Base-by-base conservation (phyloP, 2,329 filamentous ascomycete genomes). In the Penicillium brasilianum region DNA sequence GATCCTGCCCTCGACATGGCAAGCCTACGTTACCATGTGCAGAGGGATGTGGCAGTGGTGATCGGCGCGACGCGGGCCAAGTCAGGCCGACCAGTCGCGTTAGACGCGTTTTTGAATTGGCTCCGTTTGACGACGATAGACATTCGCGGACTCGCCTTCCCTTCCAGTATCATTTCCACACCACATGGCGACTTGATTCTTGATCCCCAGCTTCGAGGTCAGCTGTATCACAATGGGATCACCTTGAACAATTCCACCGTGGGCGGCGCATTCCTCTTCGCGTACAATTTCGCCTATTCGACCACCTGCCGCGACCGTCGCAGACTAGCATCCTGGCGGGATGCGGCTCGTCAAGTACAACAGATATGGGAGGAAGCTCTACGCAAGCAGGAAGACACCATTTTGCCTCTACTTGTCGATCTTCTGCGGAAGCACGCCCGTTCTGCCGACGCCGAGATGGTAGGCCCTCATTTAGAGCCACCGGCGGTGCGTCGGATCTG, bases 1-100 rank as follows among this genome's bases (percentile, higher is more conserved):
- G 55, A 57, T 7, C 46, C 55, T 32, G 55, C 55, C 16, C 34
- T 37, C 18, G 44, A 51, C 41, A 57, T 57, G 55, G 55, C 44
- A 51, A 51, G 22, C 18, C 22, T 57, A 30, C 55, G 55, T 0
- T 57, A n/a, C 46, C 48, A 34, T 28, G 28, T 34, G 14, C 36
- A 25, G 37, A 57, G 34, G 25, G 46, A 57, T 13, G 32, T 57
- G 9, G 46, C 48, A 22, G 55, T 51, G 20, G 16, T 57, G 20
- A 51, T 57, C 39, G 55, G 55, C 22, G 34, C 46, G 55, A 34
- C 20, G 34, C 55, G 55, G 28, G 46, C 44, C 37, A 57, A 39
- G n/a, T 39, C 39, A 30, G 30, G 36, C 49, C 46, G 34, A 51
- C 34, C 34, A 18, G 34, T 50, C n/a, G 48, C 55, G 18, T n/a